A percentile compares a stretch with the other conserved stretches of the same genome.
Evolutionary conservation across 2,329 filamentous ascomycete species (phyloP).

Genomic region (Zelopaecilomyces penicillatus): DNA sequence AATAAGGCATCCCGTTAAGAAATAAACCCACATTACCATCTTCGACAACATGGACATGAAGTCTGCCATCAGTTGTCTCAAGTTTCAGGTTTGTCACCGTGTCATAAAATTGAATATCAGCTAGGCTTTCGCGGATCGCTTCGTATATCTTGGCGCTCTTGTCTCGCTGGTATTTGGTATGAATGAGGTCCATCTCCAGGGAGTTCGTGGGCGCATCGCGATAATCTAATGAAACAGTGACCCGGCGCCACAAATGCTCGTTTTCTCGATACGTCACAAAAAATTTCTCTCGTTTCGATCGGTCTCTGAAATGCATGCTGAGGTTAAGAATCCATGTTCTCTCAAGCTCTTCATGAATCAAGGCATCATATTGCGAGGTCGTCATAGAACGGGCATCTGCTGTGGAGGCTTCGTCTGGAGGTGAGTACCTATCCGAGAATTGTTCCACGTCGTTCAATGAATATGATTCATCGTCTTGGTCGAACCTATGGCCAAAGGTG

Average conservation of each 20-base stretch:
- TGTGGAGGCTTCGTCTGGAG: slow-evolving; percentile 23
- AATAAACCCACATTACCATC: slow-evolving; percentile 60
- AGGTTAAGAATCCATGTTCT: slow-evolving; percentile 91
- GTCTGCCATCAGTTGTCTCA: slow-evolving; percentile 74
- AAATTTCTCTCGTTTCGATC: slow-evolving; percentile 90
- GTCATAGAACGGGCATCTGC: slow-evolving; percentile 41
- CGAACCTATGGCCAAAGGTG: too few species aligned
- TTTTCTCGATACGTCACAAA: slow-evolving; percentile 89
- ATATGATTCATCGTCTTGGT: too few species aligned
- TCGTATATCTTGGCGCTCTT: slow-evolving; percentile 93
- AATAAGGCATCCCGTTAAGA: not conserved
- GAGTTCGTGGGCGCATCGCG: slow-evolving; percentile 70
- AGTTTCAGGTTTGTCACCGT: slow-evolving; percentile 95
- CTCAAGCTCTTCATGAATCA: slow-evolving; percentile 75
- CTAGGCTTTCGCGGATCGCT: slow-evolving; percentile 81
- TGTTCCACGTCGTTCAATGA: not conserved
- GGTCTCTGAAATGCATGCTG: slow-evolving; percentile 96
- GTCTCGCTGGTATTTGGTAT: slow-evolving; percentile 75
- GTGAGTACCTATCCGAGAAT: slow-evolving; percentile 1
- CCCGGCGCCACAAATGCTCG: slow-evolving; percentile 70
- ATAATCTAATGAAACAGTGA: slow-evolving; percentile 93
- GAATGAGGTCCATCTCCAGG: slow-evolving; percentile 72
- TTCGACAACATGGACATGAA: slow-evolving; percentile 97
- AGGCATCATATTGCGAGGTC: slow-evolving; percentile 48
- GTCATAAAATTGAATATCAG: slow-evolving; percentile 92